Conservation (phyloP, 1,284 basidiomycete species). For the Leucocoprinus gongylophorus region DNA sequence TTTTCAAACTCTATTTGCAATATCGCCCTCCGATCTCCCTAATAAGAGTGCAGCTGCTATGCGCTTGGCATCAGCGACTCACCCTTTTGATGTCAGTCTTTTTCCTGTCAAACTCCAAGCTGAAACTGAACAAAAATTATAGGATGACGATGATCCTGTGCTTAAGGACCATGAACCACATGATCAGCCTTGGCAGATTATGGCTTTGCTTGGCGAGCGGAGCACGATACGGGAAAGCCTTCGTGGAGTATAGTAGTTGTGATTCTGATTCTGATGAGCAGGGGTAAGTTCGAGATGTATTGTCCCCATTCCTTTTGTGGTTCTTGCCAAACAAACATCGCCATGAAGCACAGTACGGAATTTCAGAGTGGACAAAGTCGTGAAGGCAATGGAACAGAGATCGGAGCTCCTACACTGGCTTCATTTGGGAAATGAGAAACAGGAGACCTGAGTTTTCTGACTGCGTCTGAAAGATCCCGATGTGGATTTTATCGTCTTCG, state of each 20-base stretch:
- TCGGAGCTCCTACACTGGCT: too few species aligned
- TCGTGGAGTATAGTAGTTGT: background rate
- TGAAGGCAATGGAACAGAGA: too few species aligned
- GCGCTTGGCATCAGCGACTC: constrained; percentile 42
- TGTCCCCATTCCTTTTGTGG: too few species aligned
- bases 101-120: background rate
- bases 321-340: too few species aligned
- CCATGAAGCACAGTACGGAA: too few species aligned
- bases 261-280: too few species aligned
- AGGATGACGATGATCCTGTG: constrained; percentile 45
- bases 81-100: constrained; percentile 17
- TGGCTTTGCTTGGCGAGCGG: constrained; percentile 65
- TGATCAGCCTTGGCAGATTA: constrained; percentile 67
- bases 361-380: too few species aligned
- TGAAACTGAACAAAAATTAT: background rate
- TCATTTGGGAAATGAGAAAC: too few species aligned
- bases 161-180: constrained; percentile 58
- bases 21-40: constrained; percentile 70
- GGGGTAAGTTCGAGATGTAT: too few species aligned
- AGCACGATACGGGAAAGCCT: constrained; percentile 66
- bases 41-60: constrained; percentile 69
- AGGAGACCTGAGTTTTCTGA: too few species aligned
- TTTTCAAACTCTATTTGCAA: constrained; percentile 68
- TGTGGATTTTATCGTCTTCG: too few species aligned
- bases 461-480: too few species aligned